Base-by-base conservation (phyloP, 2,329 filamentous ascomycete species). In the Balansia obtecta region DNA sequence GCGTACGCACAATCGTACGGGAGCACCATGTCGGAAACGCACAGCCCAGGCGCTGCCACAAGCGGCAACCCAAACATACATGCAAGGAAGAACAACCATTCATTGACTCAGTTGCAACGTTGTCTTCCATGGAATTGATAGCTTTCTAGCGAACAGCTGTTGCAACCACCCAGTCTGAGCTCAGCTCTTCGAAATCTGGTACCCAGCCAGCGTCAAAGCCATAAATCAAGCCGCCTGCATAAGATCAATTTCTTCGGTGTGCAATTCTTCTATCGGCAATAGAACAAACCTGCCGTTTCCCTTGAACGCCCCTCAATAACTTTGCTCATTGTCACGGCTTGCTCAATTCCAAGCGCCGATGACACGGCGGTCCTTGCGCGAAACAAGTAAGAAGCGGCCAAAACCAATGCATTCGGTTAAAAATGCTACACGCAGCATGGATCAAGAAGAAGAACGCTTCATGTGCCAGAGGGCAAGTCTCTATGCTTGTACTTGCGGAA, bases 401-500 rank as follows among this genome's bases (percentile, higher is more conserved):
- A 33, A 12, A 41, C 30, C 3, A 39, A 10, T 42, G 18, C 40
- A 41, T 20, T 18, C 39, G 18, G 22, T 13, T 22, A 10, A 4
- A 42, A 42, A 42, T 42, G 16, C 40, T 12, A 42, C 12, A 42
- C 40, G 18, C 40, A 42, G 6, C 0, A 27, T 42, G 40, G 11
- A 42, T 13, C 40, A 42, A 27, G 27, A 7, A 27, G 22, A 42
- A 27, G 1, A 7, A 22, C 1, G 11, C 18, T 22, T 11, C 40
- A 12, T 20, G 16, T 15, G 15, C 9, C 15, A 34, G 34, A 6
- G 20, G 18, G 13, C 39, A 15, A 15, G 40, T 20, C 20, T 20
- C 52, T 61, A 70, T 58, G 47, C 59, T 52, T 66, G 64, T 20
- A 67, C 62, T 47, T 65, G 61, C 2, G 88, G 88, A 50, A 95